Evolutionary conservation across 495 filamentous ascomycete species (phyloP), one percentile per base, ranked within the genome.

Genomic region (Penicillium lividum): DNA sequence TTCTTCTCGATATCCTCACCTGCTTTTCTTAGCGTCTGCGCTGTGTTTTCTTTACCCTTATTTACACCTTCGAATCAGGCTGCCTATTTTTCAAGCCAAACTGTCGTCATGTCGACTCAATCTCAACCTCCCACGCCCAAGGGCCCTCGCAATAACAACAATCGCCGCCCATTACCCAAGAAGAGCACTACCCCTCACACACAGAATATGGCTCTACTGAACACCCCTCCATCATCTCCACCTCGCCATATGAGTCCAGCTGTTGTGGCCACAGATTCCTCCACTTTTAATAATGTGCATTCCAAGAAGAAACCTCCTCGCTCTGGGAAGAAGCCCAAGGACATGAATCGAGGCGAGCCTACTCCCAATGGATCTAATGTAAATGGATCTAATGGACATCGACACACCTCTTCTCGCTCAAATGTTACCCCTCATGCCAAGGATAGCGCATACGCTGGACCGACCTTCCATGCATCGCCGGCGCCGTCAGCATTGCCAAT

Each of bases 381-480:
- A 22, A 49, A 49, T 31, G 43, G 43, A 22, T 29, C 15, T 1
- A 30, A 49, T 29, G 66, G 63, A 22, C 58, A 69, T 65, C 70
- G 71, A 28, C 67, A 75, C 43, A 55, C 53, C 40, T 55, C 53
- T 31, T 56, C 54, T 15, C 29, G 33, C 18, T 16, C 54, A 18
- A 56, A 56, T 40, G 5, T 28, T 29, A 56, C 30, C 28, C 29
- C 54, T n/a, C 74, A 82, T 44, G n/a, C 67, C 22, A 78, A 76
- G 58, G 71, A 75, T 29, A 70, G 67, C 68, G 90, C 57, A 40
- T 99, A 97, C 72, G 94, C 94, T 13, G 94, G 94, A 15, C 90
- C 93, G 15, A 95, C 91, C 0, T 99, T 99, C 72, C 93, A 97
- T 69, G 89, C 91, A 10, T 99, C 94, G 3, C 94, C 94, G 13